Evolutionary conservation across 1,284 basidiomycete genomes (phyloP), one percentile per base, ranked within the genome.

Genomic region (Ustanciosporium gigantosporum): DNA sequence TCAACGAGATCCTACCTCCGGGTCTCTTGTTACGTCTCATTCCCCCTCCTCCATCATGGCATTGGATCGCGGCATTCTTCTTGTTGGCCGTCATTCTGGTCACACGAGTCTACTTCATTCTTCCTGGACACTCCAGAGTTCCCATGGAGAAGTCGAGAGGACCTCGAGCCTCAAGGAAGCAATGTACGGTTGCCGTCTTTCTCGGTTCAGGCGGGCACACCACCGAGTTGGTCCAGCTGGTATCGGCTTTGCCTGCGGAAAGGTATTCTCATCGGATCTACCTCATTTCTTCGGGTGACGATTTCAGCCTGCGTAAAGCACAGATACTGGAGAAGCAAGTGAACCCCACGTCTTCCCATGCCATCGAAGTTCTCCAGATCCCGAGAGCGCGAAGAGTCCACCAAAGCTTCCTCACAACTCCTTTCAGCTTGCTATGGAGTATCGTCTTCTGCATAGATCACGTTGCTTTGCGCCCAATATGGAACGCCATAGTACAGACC

Each of bases 181-280:
- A n/a, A 3, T 41, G 17, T 6, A 45, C 41, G 13, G 51, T 86
- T 19, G 84, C 81, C 11, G 79, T 85, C 39, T 84, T 87, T 68
- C 80, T 87, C 8, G 85, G 85, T 20, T 86, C 85, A 53, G 94
- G 95, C 23, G 95, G 95, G 0, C 95, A 98, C 79, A 96, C 93
- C 5, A 87, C 85, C 58, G 95, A 99, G 81, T 87, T 89, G 53
- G 79, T 94, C 41, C 81, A 83, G 22, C 82, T 98, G 16, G 66
- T 90, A n/a, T 86, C 86, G 2, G 81, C 86, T 5, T 79, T 98
- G 31, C 87, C 94, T 73, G 87, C 87, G 47, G 71, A 81, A 15
- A 85, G 88, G 36, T 97, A 94, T 78, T 81, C 81, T 1, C 87
- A 85, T 13, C 82, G 94, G 40, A 85, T 83, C 23, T 99, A 97